A percentile compares a stretch with the other conserved stretches of the same genome.
Conservation (phyloP, 257 asterid genomes). For the Solanum okadae region DNA sequence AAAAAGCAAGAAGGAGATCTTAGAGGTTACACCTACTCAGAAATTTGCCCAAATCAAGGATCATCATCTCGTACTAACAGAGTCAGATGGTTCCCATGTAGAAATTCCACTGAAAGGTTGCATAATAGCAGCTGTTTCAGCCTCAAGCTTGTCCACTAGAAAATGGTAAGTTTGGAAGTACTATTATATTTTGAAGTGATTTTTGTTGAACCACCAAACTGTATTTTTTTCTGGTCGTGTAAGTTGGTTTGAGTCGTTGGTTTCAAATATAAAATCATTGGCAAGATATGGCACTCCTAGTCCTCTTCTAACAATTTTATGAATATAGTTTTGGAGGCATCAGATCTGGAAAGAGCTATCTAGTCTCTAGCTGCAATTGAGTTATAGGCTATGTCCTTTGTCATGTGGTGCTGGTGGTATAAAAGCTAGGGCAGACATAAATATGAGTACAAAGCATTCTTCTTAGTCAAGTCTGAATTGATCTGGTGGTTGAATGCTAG, state of each 20-base stretch:
- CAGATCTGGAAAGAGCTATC: neutral
- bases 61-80: conserved; percentile 45
- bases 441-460: neutral
- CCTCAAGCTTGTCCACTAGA: conserved; percentile 58
- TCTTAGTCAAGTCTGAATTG: neutral
- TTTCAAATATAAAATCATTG: neutral
- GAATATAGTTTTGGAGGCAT: neutral
- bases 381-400: neutral
- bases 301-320: neutral
- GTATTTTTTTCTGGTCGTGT: conserved; percentile 17
- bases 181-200: neutral
- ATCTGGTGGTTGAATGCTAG: neutral
- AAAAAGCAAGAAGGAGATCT: conserved; percentile 49
- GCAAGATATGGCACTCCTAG: neutral
- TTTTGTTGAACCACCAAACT: neutral
- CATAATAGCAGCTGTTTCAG: conserved; percentile 72
- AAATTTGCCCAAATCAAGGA: conserved; percentile 60
- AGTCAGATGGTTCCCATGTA: conserved; percentile 50
- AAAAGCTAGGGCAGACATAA: neutral
- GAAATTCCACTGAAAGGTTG: conserved; percentile 65
- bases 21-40: conserved; percentile 67
- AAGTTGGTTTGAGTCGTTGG: neutral
- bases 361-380: neutral
- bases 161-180: conserved; percentile 51
- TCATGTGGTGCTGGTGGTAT: neutral